Conservation (phyloP, 2,329 filamentous ascomycete species). For the Talaromyces sp. region DNA sequence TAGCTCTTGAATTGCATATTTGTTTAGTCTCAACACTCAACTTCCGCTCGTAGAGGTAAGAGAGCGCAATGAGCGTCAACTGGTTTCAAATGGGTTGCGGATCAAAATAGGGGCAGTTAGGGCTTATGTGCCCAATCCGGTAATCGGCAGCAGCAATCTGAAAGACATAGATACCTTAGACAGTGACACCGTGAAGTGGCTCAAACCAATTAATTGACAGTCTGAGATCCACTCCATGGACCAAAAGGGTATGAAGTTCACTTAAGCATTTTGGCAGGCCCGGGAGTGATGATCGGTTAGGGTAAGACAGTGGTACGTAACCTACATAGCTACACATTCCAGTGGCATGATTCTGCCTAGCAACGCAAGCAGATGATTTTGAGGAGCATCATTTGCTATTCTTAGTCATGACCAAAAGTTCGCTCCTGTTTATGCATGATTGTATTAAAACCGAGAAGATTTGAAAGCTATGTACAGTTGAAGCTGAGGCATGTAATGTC, state of each 20-base stretch:
- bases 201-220: background rate
- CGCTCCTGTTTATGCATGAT: background rate
- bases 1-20: background rate
- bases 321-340: conserved; percentile 4
- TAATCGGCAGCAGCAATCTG: background rate
- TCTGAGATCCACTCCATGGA: background rate
- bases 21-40: background rate
- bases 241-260: background rate
- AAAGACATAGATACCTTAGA: background rate
- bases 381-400: too few species aligned
- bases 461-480: background rate
- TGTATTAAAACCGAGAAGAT: background rate
- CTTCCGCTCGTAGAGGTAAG: background rate
- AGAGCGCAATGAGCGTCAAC: background rate
- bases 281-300: background rate
- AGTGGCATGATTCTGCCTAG: conserved; percentile 3
- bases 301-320: background rate
- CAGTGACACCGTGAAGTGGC: background rate
- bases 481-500: background rate
- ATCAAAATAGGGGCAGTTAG: background rate
- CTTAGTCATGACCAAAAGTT: background rate
- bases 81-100: background rate
- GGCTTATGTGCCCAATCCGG: background rate
- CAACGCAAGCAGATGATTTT: background rate
- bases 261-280: background rate